Percentiles rank a stretch among this genome's conserved stretches.
These are phyloP conservation scores for Phlebopus sp. DNA, from an alignment of 1,284 basidiomycete species.

Conservation along the genomic window DNA sequence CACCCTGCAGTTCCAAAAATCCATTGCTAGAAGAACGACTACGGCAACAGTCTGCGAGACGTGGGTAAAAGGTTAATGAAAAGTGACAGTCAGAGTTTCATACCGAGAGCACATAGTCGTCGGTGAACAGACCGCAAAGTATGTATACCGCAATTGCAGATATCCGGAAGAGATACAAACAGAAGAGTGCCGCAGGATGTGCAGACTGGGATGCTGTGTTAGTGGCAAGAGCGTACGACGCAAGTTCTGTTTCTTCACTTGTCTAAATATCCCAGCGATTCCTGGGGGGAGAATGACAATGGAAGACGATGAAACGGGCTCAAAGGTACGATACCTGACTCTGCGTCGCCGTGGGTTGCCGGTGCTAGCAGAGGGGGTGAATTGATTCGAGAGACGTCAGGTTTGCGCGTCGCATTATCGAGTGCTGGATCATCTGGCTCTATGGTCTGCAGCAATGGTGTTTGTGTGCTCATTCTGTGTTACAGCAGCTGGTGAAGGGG, in stretches of 20 bases:
- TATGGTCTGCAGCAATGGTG: constrained; percentile 63
- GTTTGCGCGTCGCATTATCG: constrained; percentile 7
- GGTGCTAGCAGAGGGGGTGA: constrained; percentile 56
- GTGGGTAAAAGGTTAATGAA: constrained; percentile 1
- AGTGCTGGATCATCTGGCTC: constrained; percentile 61
- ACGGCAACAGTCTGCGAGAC: constrained; percentile 81
- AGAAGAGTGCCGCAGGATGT: constrained; percentile 81
- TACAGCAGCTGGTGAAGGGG: not conserved
- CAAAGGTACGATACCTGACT: constrained; percentile 50
- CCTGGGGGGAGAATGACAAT: constrained; percentile 41
- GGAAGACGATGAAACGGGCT: not conserved
- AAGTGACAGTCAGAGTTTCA: constrained; percentile 29
- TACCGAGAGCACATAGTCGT: constrained; percentile 87
- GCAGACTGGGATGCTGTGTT: constrained; percentile 53
- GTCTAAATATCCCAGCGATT: constrained; percentile 70
- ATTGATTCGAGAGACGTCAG: constrained; percentile 23
- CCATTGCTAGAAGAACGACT: constrained; percentile 88
- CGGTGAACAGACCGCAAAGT: constrained; percentile 82
- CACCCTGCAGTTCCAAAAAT: constrained; percentile 95
- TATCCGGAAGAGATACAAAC: constrained; percentile 82
- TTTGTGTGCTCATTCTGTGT: constrained; percentile 47
- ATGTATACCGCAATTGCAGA: constrained; percentile 86
- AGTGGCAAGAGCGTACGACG: constrained; percentile 8
- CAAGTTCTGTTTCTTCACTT: constrained; percentile 42
- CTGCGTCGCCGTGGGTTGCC: constrained; percentile 58